Conservation (phyloP, 768 basidiomycete species). For the Auricularia sp. region DNA sequence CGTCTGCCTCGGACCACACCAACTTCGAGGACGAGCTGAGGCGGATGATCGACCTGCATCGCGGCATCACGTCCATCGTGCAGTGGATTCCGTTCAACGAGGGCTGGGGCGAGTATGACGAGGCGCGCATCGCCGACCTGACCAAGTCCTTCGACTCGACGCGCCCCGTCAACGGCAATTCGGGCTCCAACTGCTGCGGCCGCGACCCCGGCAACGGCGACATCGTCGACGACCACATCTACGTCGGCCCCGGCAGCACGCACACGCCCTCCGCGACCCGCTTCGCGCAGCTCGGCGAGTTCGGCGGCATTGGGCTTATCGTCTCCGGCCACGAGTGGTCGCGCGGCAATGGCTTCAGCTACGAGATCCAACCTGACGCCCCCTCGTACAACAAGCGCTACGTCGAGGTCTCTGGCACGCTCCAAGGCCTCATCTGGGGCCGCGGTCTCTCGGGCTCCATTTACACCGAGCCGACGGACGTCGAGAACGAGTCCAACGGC, state of each 20-base stretch:
- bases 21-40: neutral
- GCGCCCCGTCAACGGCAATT: neutral
- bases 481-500: neutral
- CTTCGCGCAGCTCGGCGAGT: neutral
- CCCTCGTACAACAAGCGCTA: neutral
- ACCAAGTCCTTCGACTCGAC: neutral
- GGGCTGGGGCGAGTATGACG: neutral
- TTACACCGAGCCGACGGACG: neutral
- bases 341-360: neutral
- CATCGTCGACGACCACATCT: conserved; percentile 1
- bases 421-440: neutral
- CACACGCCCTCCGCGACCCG: neutral
- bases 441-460: neutral
- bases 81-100: conserved; percentile 1
- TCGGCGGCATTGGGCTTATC: neutral
- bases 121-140: neutral
- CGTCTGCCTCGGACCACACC: neutral
- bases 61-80: neutral
- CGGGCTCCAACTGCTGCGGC: neutral
- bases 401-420: neutral
- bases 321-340: neutral
- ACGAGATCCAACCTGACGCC: neutral
- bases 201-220: neutral
- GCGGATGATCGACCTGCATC: neutral
- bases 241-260: neutral